Evolutionary conservation across 1,139 yeast species (phyloP).

Genomic region (Debaryomyces sp.): DNA sequence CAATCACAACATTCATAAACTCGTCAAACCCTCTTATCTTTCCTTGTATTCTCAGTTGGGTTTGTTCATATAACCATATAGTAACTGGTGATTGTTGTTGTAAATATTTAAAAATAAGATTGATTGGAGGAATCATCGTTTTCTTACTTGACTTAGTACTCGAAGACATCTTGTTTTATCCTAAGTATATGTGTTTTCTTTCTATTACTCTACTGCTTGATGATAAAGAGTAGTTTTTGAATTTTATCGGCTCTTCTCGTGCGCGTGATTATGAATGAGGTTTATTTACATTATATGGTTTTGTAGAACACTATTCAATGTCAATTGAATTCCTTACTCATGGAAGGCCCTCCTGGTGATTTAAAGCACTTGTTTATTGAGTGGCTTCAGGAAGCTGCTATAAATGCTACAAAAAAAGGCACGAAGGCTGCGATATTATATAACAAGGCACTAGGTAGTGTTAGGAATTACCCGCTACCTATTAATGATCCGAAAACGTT

Average conservation of each 20-base stretch:
- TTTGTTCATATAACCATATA: conserved; percentile 89
- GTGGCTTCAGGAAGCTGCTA: conserved; percentile 58
- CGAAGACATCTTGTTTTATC: conserved; percentile 20
- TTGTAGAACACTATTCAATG: neutral
- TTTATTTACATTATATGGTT: neutral
- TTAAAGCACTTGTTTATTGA: conserved; percentile 35
- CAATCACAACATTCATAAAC: conserved; percentile 94
- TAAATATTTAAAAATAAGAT: conserved; percentile 81
- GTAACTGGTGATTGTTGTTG: conserved; percentile 81
- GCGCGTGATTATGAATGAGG: conserved; percentile 5
- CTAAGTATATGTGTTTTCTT: neutral
- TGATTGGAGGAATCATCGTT: conserved; percentile 83
- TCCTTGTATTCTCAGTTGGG: conserved; percentile 78
- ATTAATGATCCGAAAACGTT: conserved; percentile 56
- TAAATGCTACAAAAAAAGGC: conserved; percentile 42
- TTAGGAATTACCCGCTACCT: conserved; percentile 42
- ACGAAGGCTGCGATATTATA: conserved; percentile 48
- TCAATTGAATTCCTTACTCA: neutral
- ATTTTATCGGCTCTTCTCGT: conserved; percentile 5
- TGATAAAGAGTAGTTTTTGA: neutral
- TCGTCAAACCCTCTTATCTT: conserved; percentile 92
- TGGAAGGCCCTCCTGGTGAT: conserved; percentile 12
- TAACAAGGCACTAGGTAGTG: conserved; percentile 49
- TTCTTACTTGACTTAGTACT: conserved; percentile 22
- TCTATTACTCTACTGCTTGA: neutral